Base-by-base conservation (phyloP, 306 rosid species). In the Quercus dentata region DNA sequence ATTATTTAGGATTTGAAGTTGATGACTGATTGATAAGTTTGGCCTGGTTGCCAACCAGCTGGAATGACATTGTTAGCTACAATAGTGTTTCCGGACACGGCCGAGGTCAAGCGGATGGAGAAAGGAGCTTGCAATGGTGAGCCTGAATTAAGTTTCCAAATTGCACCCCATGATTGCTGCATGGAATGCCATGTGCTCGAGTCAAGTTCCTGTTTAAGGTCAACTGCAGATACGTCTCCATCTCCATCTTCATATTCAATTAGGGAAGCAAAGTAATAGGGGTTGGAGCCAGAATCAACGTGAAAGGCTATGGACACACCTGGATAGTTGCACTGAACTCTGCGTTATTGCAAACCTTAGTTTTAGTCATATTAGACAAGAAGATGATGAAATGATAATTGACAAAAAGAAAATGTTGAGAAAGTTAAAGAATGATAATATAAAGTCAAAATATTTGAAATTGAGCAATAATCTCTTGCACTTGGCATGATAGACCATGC, bases 231-330 rank as follows among this genome's bases (percentile, higher is more conserved):
- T 19, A 92, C 78, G 33, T 82, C 88, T 6, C 96, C 90, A 41
- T 90, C 88, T 7, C 97, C 97, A 28, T 85, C 82, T 57, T 83
- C 94, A 38, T 83, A 92, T 68, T 92, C 91, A 3, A 89, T 78
- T 54, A 80, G 6, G 0, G 81, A 2, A 2, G 97, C 95, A 12
- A 92, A 89, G 61, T 92, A 89, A 38, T 86, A 7, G 12, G 86
- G 30, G 71, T 87, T 90, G 3, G 95, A 89, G 18, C 94, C 96
- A 1, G 85, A 23, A n/a, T 89, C 96, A 61, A 92, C 89, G 0
- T 69, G 41, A 17, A 92, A 92, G 9, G 88, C 81, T 77, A 92
- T 80, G 6, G 86, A 44, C n/a, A 1, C 44, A 2, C 92, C 88
- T 0, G 79, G 88, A 61, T 83, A 90, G 56, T 84, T 83, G 82